Conservation (phyloP, 2,329 filamentous ascomycete species). For the Alternaria burnsii region DNA sequence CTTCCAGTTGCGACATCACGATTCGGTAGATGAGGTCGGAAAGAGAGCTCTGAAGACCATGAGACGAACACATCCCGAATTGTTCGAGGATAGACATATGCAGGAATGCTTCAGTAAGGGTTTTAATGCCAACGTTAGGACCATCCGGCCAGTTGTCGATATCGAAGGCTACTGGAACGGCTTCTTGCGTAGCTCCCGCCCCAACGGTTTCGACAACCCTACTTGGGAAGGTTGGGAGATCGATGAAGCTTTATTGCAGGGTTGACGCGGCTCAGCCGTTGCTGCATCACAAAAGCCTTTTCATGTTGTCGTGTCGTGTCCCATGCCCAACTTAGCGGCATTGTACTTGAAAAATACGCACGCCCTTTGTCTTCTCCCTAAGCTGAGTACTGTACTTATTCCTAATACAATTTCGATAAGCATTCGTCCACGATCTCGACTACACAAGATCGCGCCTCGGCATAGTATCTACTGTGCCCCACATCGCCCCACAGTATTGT, state of each 20-base stretch:
- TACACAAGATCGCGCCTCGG: background rate
- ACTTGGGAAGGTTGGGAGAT: constrained; percentile 59
- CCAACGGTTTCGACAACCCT: constrained; percentile 62
- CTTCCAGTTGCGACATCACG: constrained; percentile 65
- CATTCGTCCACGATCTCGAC: background rate
- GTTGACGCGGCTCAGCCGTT: constrained; percentile 18
- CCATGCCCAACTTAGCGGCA: constrained; percentile 3
- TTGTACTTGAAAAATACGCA: background rate
- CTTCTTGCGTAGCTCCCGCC: constrained; percentile 59
- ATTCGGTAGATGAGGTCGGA: constrained; percentile 72
- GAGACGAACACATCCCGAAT: constrained; percentile 61
- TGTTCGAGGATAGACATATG: constrained; percentile 61
- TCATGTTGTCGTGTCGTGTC: background rate
- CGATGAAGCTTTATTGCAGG: constrained; percentile 49
- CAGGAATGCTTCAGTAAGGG: constrained; percentile 60
- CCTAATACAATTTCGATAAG: background rate
- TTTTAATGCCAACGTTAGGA: constrained; percentile 57
- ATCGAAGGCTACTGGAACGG: constrained; percentile 60
- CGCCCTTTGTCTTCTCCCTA: background rate
- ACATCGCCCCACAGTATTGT: constrained; percentile 9
- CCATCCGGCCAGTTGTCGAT: constrained; percentile 57
- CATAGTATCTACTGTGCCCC: constrained; percentile 3
- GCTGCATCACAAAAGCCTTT: background rate
- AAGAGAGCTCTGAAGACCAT: constrained; percentile 66
- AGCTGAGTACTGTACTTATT: background rate